A percentile compares a stretch with the other conserved stretches of the same genome.
phyloP scores from a whole-genome alignment of 306 rosid species.

The Mimosa pudica region DNA sequence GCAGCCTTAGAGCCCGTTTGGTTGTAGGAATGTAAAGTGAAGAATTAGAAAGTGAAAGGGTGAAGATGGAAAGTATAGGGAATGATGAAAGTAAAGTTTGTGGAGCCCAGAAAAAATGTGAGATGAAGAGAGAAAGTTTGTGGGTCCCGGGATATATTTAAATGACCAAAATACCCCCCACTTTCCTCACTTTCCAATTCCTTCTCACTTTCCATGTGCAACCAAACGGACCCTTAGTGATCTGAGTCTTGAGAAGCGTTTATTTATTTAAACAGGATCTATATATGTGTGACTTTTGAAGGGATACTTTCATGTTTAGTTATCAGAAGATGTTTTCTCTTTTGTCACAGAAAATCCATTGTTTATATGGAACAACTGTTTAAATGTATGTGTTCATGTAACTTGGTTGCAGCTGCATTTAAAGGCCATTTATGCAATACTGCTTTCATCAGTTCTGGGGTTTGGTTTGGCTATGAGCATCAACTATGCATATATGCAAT shows the following conservation, averaged over 20 bases:
- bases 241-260: background rate
- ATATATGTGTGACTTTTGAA: background rate
- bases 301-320: background rate
- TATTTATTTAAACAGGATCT: background rate
- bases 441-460: slow-evolving; percentile 76
- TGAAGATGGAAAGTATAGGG: too few species aligned
- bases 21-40: too few species aligned
- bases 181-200: too few species aligned
- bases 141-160: too few species aligned
- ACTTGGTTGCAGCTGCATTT: slow-evolving; percentile 71
- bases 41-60: too few species aligned
- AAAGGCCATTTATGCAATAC: slow-evolving; percentile 64
- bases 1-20: too few species aligned
- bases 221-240: too few species aligned
- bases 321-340: background rate
- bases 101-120: too few species aligned
- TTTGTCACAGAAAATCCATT: slow-evolving; percentile 1
- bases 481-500: slow-evolving; percentile 66
- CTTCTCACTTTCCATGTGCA: too few species aligned
- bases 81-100: too few species aligned
- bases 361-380: slow-evolving; percentile 6
- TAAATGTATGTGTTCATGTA: slow-evolving; percentile 14
- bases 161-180: too few species aligned
- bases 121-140: too few species aligned
- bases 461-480: slow-evolving; percentile 79